Evolutionary conservation across 768 basidiomycete genomes (phyloP), one percentile per base, ranked within the genome.

Genomic region (Tricholoma hemisulphureum): DNA sequence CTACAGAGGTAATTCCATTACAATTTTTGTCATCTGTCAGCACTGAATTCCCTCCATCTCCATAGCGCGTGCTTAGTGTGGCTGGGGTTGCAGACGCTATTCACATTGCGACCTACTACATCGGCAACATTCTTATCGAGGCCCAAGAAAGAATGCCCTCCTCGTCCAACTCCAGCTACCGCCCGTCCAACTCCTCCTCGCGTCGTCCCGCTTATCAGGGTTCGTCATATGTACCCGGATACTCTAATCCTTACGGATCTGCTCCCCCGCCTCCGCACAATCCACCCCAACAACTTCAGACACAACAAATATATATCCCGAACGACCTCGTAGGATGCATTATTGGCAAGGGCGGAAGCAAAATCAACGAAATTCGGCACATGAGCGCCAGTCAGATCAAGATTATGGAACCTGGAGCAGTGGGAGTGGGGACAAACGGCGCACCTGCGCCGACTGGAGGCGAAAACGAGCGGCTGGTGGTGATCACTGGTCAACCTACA

Each of bases 71-170:
- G 23, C 83, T 99, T 53, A 97, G 95, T 64, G 96, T 98, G 34
- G 94, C 96, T 21, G 97, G 97, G 34, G 97, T 99, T 51, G 97
- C 97, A 20, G 97, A 99, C 71, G 97, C 97, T 28, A 95, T 99
- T 57, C 97, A 99, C 72, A 99, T 99, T 61, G 97, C 97, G 37
- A 98, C 96, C 3, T 99, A 98, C 76, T 98, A 99, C 72, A 95
- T 99, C 60, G 97, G 97, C 55, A 98, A 95, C 62, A 97, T 98
- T 66, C 86, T 99, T 55, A 89, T 96, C 63, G 94, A 97, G 71
- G 89, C 93, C 6, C 88, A 93, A 69, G 91, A 93, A 61, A 87
- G 89, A 58, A 84, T 84, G 83, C 91, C 91, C 4, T 79, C 90
- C 51, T 77, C 86, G 57, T 75, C 82, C 51, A 76, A 84, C 63